Evolutionary conservation across 768 basidiomycete species (phyloP).

Genomic region (Lactifluus piperatus): DNA sequence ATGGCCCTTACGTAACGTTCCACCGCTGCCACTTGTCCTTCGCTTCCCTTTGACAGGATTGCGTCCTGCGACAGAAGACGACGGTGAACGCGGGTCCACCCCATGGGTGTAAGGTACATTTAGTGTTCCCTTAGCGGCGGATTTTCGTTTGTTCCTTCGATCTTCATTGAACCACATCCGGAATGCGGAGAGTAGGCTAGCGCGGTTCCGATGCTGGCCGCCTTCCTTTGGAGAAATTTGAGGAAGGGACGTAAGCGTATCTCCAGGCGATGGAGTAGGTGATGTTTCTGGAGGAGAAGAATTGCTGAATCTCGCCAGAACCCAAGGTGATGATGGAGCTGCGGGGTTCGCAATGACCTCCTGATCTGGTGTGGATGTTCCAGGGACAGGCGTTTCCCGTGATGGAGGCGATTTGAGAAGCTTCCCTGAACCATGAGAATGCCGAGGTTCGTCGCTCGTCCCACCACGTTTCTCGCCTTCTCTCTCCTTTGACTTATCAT

Average conservation of each 20-base stretch:
- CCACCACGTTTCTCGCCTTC: conserved; percentile 35
- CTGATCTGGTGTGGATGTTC: conserved; percentile 41
- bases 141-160: conserved; percentile 77
- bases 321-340: conserved; percentile 54
- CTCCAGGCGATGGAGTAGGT: conserved; percentile 45
- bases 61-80: conserved; percentile 16
- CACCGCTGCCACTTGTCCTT: conserved; percentile 36
- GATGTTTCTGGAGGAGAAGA: conserved; percentile 31
- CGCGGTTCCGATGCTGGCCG: conserved; percentile 49
- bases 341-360: conserved; percentile 26
- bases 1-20: conserved; percentile 32
- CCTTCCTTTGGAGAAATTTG: conserved; percentile 29
- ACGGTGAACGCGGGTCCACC: conserved; percentile 10
- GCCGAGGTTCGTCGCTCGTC: conserved; percentile 50
- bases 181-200: conserved; percentile 78
- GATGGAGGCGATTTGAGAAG: conserved; percentile 62
- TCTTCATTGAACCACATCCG: conserved; percentile 92
- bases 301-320: conserved; percentile 32
- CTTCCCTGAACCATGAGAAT: conserved; percentile 59
- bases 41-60: conserved; percentile 38
- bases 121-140: conserved; percentile 15
- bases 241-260: conserved; percentile 42
- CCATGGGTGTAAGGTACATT: conserved; percentile 3
- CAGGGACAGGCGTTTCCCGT: conserved; percentile 37
- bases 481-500: conserved; percentile 41